Base-by-base conservation (phyloP, 495 filamentous ascomycete species). In the Amniculicola lignicola region DNA sequence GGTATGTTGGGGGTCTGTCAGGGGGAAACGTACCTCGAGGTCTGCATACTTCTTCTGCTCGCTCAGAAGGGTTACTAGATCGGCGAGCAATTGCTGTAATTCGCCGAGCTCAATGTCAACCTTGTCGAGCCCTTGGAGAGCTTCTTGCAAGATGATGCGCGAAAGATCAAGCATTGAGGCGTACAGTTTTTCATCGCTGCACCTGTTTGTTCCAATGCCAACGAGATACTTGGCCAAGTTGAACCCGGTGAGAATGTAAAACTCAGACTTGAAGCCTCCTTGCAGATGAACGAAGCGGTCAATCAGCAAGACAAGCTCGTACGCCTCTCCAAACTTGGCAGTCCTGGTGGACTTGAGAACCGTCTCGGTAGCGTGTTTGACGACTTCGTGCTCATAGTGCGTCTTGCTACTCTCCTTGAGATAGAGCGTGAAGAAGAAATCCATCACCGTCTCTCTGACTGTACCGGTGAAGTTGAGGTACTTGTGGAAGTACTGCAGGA, bases 271-370 rank as follows among this genome's bases (percentile, higher is more conserved):
- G 55, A 82, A 78, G 25, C 74, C 77, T 24, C 74, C 72, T 28
- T 79, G 79, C n/a, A 76, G 63, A 36, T 78, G 72, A 14, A 78
- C 70, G 66, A 84, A 85, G 5, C 77, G 73, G 59, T 81, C 80
- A 35, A 79, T 68, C 28, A 78, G 76, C 10, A 70, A 69, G 0
- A 79, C 77, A 0, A 84, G 56, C 22, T 80, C 76, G 45, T 78
- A 75, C 0, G 79, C 79, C 15, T 79, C 70, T 51, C 76, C 68
- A 66, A 79, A 79, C 15, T 55, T 55, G n/a, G 49, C 59, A 38
- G 47, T 51, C 38, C 51, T 62, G 16, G 59, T 59, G 46, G 15
- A 54, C 7, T 16, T 40, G 29, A 54, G 43, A 23, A 62, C 54
- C 1, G 50, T 38, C 19, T 33, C 39, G 25, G 44, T 39, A n/a